Evolutionary conservation across 1,139 yeast genomes (phyloP).

Genomic region (Saccharomyces hybrid): DNA sequence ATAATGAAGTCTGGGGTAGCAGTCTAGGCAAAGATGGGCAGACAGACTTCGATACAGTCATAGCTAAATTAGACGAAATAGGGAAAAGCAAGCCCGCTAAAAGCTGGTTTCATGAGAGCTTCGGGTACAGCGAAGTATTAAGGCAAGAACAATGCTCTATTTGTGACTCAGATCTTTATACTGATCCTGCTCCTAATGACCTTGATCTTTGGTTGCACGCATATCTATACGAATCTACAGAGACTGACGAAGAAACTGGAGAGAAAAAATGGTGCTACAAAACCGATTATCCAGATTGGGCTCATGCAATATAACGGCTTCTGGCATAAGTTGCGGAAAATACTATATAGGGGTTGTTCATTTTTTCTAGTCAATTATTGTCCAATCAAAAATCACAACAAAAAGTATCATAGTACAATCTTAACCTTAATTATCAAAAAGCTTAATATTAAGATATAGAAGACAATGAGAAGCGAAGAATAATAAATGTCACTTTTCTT

Average conservation of each 20-base stretch:
- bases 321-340: background rate
- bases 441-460: background rate
- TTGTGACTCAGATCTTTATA: conserved; percentile 67
- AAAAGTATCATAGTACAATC: background rate
- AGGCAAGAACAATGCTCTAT: conserved; percentile 52
- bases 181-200: conserved; percentile 86
- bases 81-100: conserved; percentile 66
- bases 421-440: background rate
- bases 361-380: background rate
- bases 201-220: conserved; percentile 90
- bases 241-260: conserved; percentile 28
- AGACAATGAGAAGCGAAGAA: background rate
- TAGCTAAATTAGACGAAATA: conserved; percentile 45
- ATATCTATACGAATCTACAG: conserved; percentile 55
- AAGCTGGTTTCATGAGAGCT: conserved; percentile 55
- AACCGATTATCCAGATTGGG: conserved; percentile 89
- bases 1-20: conserved; percentile 69
- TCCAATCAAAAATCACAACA: background rate
- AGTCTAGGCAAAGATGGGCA: conserved; percentile 53
- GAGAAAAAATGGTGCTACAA: conserved; percentile 57
- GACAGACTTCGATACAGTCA: conserved; percentile 42
- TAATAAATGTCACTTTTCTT: background rate
- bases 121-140: conserved; percentile 50
- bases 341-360: background rate
- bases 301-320: conserved; percentile 25